Evolutionary conservation across 2,329 filamentous ascomycete species (phyloP).

Genomic region (Pestalotiopsis sp.): DNA sequence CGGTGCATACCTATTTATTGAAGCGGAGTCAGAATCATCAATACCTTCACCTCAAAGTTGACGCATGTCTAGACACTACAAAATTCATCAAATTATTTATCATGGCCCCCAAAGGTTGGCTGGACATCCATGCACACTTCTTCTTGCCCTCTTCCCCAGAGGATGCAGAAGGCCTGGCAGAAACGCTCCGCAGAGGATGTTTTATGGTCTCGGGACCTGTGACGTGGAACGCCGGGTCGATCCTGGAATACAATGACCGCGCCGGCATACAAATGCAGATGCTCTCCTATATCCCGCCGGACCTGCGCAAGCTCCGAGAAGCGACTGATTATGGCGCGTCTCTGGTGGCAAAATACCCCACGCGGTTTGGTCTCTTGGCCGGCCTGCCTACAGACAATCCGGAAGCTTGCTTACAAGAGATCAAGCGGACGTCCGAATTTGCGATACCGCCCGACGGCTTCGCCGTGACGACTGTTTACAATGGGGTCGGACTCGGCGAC

Average conservation of each 20-base stretch:
- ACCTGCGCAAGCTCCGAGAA: neutral
- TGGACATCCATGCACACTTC: neutral
- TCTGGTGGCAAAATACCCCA: neutral
- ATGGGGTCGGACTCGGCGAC: neutral
- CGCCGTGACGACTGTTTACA: neutral
- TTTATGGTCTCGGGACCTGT: neutral
- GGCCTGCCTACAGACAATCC: neutral
- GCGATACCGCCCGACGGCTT: neutral
- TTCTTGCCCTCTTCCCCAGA: neutral
- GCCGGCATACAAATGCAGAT: neutral
- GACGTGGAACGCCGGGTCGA: neutral
- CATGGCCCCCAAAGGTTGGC: neutral
- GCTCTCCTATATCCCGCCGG: neutral
- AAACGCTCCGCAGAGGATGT: neutral
- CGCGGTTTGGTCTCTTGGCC: neutral
- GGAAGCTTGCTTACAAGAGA: neutral
- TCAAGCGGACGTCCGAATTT: neutral
- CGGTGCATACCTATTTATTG: too few relatives aligned
- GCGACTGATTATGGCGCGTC: neutral
- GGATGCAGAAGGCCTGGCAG: neutral
- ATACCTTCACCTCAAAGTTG: too few relatives aligned
- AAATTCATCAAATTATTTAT: neutral
- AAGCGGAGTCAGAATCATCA: too few relatives aligned
- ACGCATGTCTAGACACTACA: neutral
- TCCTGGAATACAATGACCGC: neutral